Evolutionary conservation across 2,329 filamentous ascomycete genomes (phyloP).

Genomic region (Pseudonectria foliicola): DNA sequence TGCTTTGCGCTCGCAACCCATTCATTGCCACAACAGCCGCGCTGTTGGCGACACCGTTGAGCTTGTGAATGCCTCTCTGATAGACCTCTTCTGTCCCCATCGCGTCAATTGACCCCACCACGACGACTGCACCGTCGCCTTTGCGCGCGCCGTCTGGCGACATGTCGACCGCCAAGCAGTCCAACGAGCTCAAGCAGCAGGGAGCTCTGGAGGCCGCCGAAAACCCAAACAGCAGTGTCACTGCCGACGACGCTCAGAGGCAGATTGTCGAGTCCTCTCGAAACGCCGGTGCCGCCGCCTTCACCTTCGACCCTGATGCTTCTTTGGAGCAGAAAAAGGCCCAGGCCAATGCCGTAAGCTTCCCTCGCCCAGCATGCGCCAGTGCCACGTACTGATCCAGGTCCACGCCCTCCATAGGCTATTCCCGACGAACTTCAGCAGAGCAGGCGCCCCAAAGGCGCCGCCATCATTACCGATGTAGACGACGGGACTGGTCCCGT

Average conservation of each 20-base stretch:
- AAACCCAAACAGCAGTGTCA: slow-evolving; percentile 61
- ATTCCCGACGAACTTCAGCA: slow-evolving; percentile 32
- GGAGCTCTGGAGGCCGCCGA: slow-evolving; percentile 70
- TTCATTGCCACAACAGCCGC: slow-evolving; percentile 5
- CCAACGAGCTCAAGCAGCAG: slow-evolving; percentile 69
- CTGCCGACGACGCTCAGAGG: slow-evolving; percentile 64
- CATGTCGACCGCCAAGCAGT: slow-evolving; percentile 29
- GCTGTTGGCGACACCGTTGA: slow-evolving; percentile 3
- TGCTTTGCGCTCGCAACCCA: background rate
- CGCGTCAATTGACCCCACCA: slow-evolving; percentile 15
- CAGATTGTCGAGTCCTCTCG: slow-evolving; percentile 70
- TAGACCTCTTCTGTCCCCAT: slow-evolving; percentile 8
- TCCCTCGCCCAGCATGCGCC: background rate
- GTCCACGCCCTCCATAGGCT: slow-evolving; percentile 20
- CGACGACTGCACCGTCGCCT: slow-evolving; percentile 6
- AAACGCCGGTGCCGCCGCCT: slow-evolving; percentile 72
- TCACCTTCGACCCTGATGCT: slow-evolving; percentile 81
- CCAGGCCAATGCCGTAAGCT: slow-evolving; percentile 65
- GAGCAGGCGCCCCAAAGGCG: slow-evolving; percentile 43
- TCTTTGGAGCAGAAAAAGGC: slow-evolving; percentile 76
- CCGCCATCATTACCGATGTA: slow-evolving; percentile 71
- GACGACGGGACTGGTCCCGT: slow-evolving; percentile 62
- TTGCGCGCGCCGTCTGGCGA: slow-evolving; percentile 13
- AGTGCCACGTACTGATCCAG: slow-evolving; percentile 5
- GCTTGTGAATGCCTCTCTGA: slow-evolving; percentile 15